Evolutionary conservation across 2,329 filamentous ascomycete genomes (phyloP), one percentile per base, ranked within the genome.

Genomic region (Phaeophleospora eucalypticola): DNA sequence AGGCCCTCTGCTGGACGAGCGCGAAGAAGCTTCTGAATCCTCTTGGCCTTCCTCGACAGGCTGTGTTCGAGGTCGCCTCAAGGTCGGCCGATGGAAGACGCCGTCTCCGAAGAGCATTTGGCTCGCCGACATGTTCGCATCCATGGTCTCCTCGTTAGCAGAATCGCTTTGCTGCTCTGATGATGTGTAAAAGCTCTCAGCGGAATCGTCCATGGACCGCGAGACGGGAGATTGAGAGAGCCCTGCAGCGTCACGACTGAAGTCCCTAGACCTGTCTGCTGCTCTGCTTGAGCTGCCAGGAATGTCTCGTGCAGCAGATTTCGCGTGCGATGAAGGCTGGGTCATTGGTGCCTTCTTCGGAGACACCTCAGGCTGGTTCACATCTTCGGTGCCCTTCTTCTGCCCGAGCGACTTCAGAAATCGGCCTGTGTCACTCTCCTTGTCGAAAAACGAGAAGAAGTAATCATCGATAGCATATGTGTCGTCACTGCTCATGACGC

Each of bases 391-490:
- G n/a, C n/a, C n/a, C n/a, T n/a, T n/a, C n/a, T n/a, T n/a, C 24
- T 29, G 24, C 6, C 89, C 78, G 43, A 94, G 72, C 35, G 81
- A 80, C 52, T 81, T 86, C 42, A 98, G 74, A 2, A 93, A 79
- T 41, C 84, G 81, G 53, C 95, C 81, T 12, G 89, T 91, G 59
- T 95, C 87, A 59, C 86, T 83, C 4, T 89, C 89, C 53, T 84
- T 84, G 57, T 81, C 86, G 65, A 96, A 95, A 69, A 97, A 97
- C 0, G 90, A 93, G 67, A 98, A 97, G 66, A 94, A 97, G 65
- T 97, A 96, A 82, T 98, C 93, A 60, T 98, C 93, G 54, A 97
- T 87, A 2, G 90, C 90, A 68, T 87, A 97, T 0, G 89, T 94
- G 67, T 96, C 91, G 54, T 93, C 88, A 54, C 89, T 94, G 62